A percentile compares a stretch with the other conserved stretches of the same genome.
Conservation (phyloP, 257 asterid genomes). For the Lithospermum erythrorhizon region DNA sequence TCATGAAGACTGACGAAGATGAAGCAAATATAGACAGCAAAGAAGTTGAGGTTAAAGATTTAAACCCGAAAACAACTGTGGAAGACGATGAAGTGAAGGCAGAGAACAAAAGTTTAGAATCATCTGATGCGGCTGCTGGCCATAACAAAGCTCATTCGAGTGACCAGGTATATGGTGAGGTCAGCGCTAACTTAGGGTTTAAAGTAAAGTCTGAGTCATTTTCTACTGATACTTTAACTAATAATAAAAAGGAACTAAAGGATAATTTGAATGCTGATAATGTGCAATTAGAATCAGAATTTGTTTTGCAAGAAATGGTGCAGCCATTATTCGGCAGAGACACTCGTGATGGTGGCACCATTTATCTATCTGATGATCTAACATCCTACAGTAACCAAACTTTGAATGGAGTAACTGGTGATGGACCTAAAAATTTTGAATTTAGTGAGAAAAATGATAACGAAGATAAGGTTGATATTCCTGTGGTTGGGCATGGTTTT, state of each 20-base stretch:
- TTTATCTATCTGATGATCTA: conserved; percentile 18
- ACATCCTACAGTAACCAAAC: conserved; percentile 17
- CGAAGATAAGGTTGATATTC: conserved; percentile 17
- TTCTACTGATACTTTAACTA: conserved; percentile 24
- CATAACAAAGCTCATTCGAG: conserved; percentile 17
- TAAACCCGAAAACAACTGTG: conserved; percentile 5
- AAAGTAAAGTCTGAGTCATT: conserved; percentile 33
- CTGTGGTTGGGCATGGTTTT: conserved; percentile 15
- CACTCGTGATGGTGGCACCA: conserved; percentile 18
- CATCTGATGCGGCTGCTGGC: conserved; percentile 19
- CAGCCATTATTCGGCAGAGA: conserved; percentile 20
- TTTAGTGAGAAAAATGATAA: conserved; percentile 22
- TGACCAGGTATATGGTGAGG: conserved; percentile 34
- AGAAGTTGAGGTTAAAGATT: not conserved
- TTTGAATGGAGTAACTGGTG: conserved; percentile 25
- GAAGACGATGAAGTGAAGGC: conserved; percentile 8
- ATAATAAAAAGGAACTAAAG: conserved; percentile 22
- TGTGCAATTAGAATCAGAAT: conserved; percentile 30
- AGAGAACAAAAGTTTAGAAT: conserved; percentile 17
- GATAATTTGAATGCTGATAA: conserved; percentile 31
- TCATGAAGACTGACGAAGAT: conserved; percentile 7
- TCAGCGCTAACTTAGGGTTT: conserved; percentile 31
- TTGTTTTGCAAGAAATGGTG: conserved; percentile 23
- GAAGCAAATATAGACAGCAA: not conserved
- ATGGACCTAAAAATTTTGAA: conserved; percentile 13